phyloP scores from a whole-genome alignment of 139 green algal genomes.

The Volvox reticuliferus region DNA sequence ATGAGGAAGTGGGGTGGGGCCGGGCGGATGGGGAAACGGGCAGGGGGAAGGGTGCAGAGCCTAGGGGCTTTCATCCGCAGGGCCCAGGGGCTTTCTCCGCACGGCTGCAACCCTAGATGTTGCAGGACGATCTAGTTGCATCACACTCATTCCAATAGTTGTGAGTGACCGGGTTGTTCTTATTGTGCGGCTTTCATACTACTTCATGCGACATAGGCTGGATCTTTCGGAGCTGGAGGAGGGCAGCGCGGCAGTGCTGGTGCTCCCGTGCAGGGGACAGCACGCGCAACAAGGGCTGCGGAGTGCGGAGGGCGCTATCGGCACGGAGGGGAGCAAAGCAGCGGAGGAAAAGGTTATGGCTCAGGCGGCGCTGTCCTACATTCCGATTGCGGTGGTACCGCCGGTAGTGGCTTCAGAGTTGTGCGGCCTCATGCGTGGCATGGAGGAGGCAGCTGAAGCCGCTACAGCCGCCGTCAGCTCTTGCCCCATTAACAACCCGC shows the following conservation, averaged over 20 bases:
- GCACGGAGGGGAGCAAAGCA: background rate
- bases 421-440: background rate
- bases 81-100: too few species aligned
- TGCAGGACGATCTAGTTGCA: too few species aligned
- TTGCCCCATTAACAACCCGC: background rate
- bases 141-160: too few species aligned
- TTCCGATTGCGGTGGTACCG: background rate
- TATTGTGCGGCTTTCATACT: background rate
- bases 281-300: background rate
- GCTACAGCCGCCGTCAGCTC: background rate
- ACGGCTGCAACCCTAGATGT: too few species aligned
- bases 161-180: too few species aligned
- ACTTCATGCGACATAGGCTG: background rate
- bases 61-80: too few species aligned
- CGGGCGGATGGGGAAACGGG: too few species aligned
- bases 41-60: too few species aligned
- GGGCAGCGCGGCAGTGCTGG: slow-evolving; percentile 22
- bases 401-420: slow-evolving; percentile 2
- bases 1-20: too few species aligned
- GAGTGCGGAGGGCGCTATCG: background rate
- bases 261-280: background rate
- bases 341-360: background rate
- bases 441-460: slow-evolving; percentile 14
- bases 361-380: background rate
- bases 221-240: slow-evolving; percentile 5